A percentile compares a stretch with the other conserved stretches of the same genome.
These are phyloP conservation scores for Gamarada debralockiae DNA, from an alignment of 495 filamentous ascomycete genomes.

Conservation along the genomic window DNA sequence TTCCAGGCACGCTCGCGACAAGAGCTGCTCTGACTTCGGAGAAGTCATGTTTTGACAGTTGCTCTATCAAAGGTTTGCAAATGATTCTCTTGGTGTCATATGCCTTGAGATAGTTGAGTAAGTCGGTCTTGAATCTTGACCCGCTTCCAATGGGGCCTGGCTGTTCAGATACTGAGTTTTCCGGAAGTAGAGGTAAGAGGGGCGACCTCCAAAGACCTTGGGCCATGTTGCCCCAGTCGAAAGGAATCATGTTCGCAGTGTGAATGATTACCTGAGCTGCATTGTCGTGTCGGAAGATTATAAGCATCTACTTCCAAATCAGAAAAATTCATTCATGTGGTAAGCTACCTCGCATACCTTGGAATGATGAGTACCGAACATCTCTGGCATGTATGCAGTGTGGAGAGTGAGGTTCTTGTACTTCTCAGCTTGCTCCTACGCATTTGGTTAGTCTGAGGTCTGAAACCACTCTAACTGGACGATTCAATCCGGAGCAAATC, in stretches of 20 bases:
- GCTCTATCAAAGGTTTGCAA: slow-evolving; percentile 44
- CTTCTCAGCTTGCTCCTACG: slow-evolving; percentile 41
- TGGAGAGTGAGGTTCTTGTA: slow-evolving; percentile 68
- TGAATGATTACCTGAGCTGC: slow-evolving; percentile 79
- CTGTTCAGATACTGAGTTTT: background rate
- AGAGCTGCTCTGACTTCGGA: slow-evolving; percentile 64
- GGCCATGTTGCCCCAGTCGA: slow-evolving; percentile 85
- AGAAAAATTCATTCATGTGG: background rate
- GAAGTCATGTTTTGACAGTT: slow-evolving; percentile 68
- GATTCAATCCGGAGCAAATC: background rate
- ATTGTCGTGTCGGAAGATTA: slow-evolving; percentile 73
- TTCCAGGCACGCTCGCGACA: slow-evolving; percentile 72
- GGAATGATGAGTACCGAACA: slow-evolving; percentile 83
- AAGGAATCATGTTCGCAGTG: slow-evolving; percentile 82
- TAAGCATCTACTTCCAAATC: slow-evolving; percentile 54
- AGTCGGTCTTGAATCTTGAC: slow-evolving; percentile 67
- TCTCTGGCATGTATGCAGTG: slow-evolving; percentile 76
- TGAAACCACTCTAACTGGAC: background rate
- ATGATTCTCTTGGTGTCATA: slow-evolving; percentile 58
- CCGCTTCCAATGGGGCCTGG: slow-evolving; percentile 52
- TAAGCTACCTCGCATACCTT: slow-evolving; percentile 14
- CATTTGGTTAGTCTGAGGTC: slow-evolving; percentile 9
- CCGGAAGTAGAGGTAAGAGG: slow-evolving; percentile 47
- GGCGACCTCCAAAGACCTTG: slow-evolving; percentile 84
- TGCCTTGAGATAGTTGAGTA: slow-evolving; percentile 66